These are phyloP conservation scores for Hydnomerulius pinastri DNA, from an alignment of 768 basidiomycete genomes.

Conservation along the genomic window DNA sequence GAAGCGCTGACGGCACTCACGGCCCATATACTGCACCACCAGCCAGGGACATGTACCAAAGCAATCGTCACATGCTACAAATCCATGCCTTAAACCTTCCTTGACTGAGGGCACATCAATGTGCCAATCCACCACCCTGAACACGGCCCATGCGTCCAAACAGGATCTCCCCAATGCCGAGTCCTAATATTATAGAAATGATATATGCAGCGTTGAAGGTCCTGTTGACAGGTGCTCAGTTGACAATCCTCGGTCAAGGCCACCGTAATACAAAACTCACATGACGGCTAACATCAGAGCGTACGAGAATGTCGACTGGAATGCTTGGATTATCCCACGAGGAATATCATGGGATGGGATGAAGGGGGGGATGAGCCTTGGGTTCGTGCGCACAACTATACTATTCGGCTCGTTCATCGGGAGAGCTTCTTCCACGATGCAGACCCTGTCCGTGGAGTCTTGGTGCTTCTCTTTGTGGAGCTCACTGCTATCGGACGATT, in stretches of 20 bases:
- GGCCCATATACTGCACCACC: neutral
- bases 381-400: constrained; percentile 19
- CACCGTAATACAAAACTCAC: constrained; percentile 43
- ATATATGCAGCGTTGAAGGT: constrained; percentile 81
- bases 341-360: constrained; percentile 64
- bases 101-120: neutral
- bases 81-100: neutral
- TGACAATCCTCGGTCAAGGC: neutral
- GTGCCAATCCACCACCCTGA: neutral
- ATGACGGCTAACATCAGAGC: constrained; percentile 81
- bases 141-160: constrained; percentile 57
- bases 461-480: neutral
- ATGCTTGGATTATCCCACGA: constrained; percentile 63
- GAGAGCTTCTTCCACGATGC: constrained; percentile 8
- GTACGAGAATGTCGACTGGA: constrained; percentile 67
- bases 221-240: constrained; percentile 46
- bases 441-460: constrained; percentile 3
- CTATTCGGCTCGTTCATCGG: neutral
- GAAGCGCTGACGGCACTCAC: no score
- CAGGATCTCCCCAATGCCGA: constrained; percentile 72
- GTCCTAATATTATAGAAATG: constrained; percentile 68
- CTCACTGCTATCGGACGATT: neutral
- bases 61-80: neutral
- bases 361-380: constrained; percentile 60
- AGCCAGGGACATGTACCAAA: neutral